Evolutionary conservation across 768 basidiomycete species (phyloP), one percentile per base, ranked within the genome.

Genomic region (Lentinula sp.): DNA sequence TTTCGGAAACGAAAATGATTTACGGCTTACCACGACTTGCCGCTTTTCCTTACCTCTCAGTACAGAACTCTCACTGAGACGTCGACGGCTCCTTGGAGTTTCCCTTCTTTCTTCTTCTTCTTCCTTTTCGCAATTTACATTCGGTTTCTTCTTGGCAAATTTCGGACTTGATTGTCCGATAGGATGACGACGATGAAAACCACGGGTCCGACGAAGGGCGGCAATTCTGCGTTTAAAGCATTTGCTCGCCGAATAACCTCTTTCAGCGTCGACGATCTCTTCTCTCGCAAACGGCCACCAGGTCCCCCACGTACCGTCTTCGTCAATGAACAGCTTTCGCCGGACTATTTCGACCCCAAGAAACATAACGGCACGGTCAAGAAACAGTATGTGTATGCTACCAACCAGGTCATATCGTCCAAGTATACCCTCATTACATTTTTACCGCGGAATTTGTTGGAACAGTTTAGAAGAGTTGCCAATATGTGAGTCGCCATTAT

Each of bases 321-420:
- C 72, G 73, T 82, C 66, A 80, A 85, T 69, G 67, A 80, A 58
- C 64, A 69, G 46, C 77, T 86, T 6, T 82, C 85, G 1, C 65
- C 69, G 7, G 66, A 72, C 62, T 79, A 76, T 64, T 76, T 73
- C 53, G 82, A 85, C 73, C 69, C 71, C 62, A 50, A 60, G 81
- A 67, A 80, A 64, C 18, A 48, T 7, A 48, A 48, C n/a, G 76
- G 71, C 9, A 73, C 71, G 45, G 71, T 80, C 5, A 74, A 78
- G 70, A 75, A 73, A 46, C 71, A 75, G 41, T 65, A 77, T 56
- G 66, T 79, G 49, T 80, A 77, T 61, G 64, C 72, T 57, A 73
- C 80, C 1, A 86, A 85, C 70, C 85, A 86, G 69, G 80, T 84
- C 70, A 80, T 85, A 65, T 83, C 83, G 20, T 82, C 74, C 16